Conservation (phyloP, 176 grass and related monocot genomes). For the Rhynchospora breviuscula region DNA sequence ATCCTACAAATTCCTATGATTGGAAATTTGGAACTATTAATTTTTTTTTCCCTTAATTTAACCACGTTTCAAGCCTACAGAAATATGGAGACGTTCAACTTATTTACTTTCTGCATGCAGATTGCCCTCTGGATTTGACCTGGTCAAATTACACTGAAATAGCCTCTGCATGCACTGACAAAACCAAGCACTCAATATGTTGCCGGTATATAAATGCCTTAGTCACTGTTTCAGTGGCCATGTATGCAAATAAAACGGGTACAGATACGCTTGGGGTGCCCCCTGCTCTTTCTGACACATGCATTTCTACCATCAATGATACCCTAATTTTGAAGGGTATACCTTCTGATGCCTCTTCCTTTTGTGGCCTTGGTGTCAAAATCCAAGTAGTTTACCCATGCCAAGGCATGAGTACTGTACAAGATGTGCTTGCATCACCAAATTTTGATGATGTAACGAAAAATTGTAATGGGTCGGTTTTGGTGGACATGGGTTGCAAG, state of each 20-base stretch:
- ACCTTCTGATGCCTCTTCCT: slow-evolving; percentile 38
- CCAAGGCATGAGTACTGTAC: slow-evolving; percentile 64
- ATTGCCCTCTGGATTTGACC: slow-evolving; percentile 81
- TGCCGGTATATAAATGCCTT: slow-evolving; percentile 94
- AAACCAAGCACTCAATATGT: slow-evolving; percentile 56
- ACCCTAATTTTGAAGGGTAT: slow-evolving; percentile 57
- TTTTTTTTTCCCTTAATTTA: background rate
- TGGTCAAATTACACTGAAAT: slow-evolving; percentile 69
- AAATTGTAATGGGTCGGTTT: slow-evolving; percentile 50
- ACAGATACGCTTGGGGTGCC: slow-evolving; percentile 74
- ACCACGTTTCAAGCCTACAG: background rate
- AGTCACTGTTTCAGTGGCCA: slow-evolving; percentile 63
- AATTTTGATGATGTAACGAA: slow-evolving; percentile 70
- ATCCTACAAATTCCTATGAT: background rate
- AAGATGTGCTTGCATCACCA: slow-evolving; percentile 62
- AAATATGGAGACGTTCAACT: background rate
- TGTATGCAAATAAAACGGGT: slow-evolving; percentile 62
- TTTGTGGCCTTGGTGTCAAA: slow-evolving; percentile 84
- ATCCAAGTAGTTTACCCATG: slow-evolving; percentile 78
- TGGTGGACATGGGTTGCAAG: slow-evolving; percentile 61
- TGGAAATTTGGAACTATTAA: background rate
- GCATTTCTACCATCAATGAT: slow-evolving; percentile 54
- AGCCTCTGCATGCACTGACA: slow-evolving; percentile 64
- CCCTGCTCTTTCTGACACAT: slow-evolving; percentile 41
- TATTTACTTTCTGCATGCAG: slow-evolving; percentile 31